Base-by-base conservation (phyloP, 345 rosid species). In the Brassica rapa region DNA sequence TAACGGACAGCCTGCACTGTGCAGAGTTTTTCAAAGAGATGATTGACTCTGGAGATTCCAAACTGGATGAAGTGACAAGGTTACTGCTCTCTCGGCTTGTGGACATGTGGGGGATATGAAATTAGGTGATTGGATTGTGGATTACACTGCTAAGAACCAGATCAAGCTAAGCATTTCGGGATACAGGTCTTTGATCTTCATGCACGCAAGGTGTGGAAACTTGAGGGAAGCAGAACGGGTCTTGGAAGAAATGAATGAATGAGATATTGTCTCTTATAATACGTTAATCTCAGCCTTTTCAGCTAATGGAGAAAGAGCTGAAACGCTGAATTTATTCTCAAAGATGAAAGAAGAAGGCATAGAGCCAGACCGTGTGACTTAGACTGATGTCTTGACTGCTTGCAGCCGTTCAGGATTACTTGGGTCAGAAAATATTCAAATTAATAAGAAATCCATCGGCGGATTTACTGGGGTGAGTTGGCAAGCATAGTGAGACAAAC, bases 381-480 rank as follows among this genome's bases (percentile, higher is more conserved):
- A 73, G 65, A 76, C 81, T 1, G 72, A 74, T 75, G 75, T 87
- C 62, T 41, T 85, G 69, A 81, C 80, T 5, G 88, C 86, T 49
- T 87, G 87, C 73, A 84, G 81, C 72, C 88, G 73, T 70, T 78
- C 84, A 41, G 86, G 90, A 72, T 77, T 87, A 46, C n/a, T 84
- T 3, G 62, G 83, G 83, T 14, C 76, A 62, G 30, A 77, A 10
- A 66, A 61, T 80, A 32, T 82, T 87, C 0, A 5, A 78, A 27
- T 75, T 77, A 27, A 69, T 82, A 12, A 60, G 33, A 77, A 59
- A 32, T 62, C 83, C 81, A 30, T 62, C 67, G 3, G 15, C 19
- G 0, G 84, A 82, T 75, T 71, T 82, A 27, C 68, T 80, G 32
- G 76, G 83, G 2, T 80, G 87, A 66, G 76, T 72, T 41, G 86